These are phyloP conservation scores for Spinacia oleracea DNA, from an alignment of 179 eudicot species.

Conservation along the genomic window DNA sequence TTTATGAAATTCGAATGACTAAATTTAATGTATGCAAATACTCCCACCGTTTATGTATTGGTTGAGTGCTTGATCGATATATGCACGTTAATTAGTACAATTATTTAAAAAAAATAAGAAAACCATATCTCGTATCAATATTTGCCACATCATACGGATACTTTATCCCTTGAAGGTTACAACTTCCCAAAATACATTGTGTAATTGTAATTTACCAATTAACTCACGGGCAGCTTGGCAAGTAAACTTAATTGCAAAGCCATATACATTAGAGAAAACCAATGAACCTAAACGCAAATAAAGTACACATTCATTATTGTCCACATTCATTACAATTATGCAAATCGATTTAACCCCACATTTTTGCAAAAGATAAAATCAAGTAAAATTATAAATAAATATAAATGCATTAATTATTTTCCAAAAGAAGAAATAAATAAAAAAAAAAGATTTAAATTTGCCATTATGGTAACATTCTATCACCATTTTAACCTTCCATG, in stretches of 20 bases:
- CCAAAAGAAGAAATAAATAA: background rate
- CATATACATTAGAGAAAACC: slow-evolving; percentile 16
- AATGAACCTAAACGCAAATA: slow-evolving; percentile 27
- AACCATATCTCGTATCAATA: too few species aligned
- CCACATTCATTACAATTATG: slow-evolving; percentile 32
- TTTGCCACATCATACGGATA: too few species aligned
- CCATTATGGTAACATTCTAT: slow-evolving; percentile 28
- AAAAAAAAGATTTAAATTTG: background rate
- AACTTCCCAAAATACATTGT: background rate
- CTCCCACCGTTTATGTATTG: too few species aligned
- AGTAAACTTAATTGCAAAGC: background rate
- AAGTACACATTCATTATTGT: slow-evolving; percentile 25
- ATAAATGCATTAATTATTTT: background rate
- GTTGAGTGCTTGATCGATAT: too few species aligned
- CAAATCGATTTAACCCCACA: background rate
- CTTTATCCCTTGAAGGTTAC: too few species aligned
- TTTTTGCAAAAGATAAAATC: background rate
- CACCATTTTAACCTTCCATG: slow-evolving; percentile 36
- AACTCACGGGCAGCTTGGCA: background rate
- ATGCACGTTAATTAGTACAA: too few species aligned
- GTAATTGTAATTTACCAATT: background rate
- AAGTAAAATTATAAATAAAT: background rate
- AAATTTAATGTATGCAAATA: too few species aligned
- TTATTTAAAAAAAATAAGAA: too few species aligned
- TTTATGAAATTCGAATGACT: too few species aligned